Base-by-base conservation (phyloP, 2,329 filamentous ascomycete species). In the Penicillium expansum region DNA sequence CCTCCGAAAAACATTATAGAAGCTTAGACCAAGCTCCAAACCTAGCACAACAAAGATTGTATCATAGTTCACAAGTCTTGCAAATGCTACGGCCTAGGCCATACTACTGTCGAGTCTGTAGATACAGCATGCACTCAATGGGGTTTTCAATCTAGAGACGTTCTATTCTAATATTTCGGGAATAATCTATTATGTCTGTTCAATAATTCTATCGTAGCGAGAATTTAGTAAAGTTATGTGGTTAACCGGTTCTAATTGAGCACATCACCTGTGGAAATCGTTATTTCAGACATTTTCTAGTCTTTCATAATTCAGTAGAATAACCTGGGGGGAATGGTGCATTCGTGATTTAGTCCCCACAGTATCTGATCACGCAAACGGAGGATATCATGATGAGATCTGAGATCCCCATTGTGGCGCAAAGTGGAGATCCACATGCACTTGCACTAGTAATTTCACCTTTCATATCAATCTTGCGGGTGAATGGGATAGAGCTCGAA, bases 361-460 rank as follows among this genome's bases (percentile, higher is more conserved):
- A 27, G 10, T 8, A 8, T 3, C 5, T 37, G 53, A 62, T 64
- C 61, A 64, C 62, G 62, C 62, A 11, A 64, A 53, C 62, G 62
- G 62, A 60, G 57, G 57, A 62, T 58, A 63, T 59, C 50, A 59
- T 64, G 62, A 45, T 57, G 61, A 63, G 38, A 56, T 62, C 18
- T 38, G 11, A 32, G n/a, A 10, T 42, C 29, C 16, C 29, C n/a
- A 53, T 16, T 16, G 30, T 18, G 35, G 30, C 14, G 35, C 2
- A n/a, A 42, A 49, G 57, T 13, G 50, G 54, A 44, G 53, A 39
- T 48, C 27, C 33, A 45, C 39, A 11, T 16, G 16, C 29, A 45
- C 11, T 42, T 20, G 18, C 24, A 33, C 11, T 10, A 35, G 30
- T 30, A 37, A 10, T 10, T 7, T 11, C 7, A 11, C 27, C n/a